These are phyloP conservation scores for Staphylotrichum tortipilum DNA, from an alignment of 495 filamentous ascomycete species.

Conservation along the genomic window DNA sequence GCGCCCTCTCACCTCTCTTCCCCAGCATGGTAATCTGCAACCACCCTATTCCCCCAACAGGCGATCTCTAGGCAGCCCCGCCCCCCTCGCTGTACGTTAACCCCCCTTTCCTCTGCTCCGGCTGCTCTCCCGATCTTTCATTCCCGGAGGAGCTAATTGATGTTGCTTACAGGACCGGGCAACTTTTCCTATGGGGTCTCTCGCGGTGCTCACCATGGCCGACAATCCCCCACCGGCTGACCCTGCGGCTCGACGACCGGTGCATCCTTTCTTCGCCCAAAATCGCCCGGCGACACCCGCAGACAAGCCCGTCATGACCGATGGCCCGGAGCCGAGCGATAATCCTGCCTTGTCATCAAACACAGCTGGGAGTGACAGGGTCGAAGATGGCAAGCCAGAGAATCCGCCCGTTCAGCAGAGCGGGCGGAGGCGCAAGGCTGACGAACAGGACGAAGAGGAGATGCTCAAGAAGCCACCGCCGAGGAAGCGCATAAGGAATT, in stretches of 20 bases:
- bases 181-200: conserved; percentile 13
- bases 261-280: conserved; percentile 26
- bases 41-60: background rate
- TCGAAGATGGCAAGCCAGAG: conserved; percentile 3
- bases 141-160: background rate
- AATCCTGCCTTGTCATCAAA: background rate
- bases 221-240: conserved; percentile 11
- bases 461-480: conserved; percentile 6
- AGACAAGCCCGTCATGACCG: background rate
- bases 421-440: conserved; percentile 47
- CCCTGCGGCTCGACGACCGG: conserved; percentile 10
- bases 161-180: background rate
- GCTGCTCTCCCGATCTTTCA: background rate
- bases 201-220: conserved; percentile 23
- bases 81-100: too few relatives aligned
- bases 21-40: background rate
- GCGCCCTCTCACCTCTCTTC: background rate
- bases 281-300: conserved; percentile 5
- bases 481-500: conserved; percentile 12
- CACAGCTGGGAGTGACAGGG: background rate
- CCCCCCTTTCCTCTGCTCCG: too few relatives aligned
- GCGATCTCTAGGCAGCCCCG: too few relatives aligned
- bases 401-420: conserved; percentile 32
- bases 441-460: conserved; percentile 9
- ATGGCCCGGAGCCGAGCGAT: background rate